phyloP scores from a whole-genome alignment of 345 rosid genomes.

The Brassica cretica region DNA sequence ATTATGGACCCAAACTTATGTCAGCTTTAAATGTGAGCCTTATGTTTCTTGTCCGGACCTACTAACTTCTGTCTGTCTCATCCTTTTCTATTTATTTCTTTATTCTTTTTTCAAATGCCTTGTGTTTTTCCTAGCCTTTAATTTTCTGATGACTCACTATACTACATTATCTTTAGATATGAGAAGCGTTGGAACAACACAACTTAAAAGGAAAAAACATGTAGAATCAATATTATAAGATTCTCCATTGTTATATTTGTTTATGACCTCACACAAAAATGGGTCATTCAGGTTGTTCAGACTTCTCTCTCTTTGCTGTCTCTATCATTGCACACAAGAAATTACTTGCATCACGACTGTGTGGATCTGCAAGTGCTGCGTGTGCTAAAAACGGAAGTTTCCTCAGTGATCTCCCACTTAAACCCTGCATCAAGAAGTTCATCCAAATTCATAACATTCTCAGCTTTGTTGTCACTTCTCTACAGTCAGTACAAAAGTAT shows the following conservation, averaged over 20 bases:
- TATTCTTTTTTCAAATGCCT: not conserved
- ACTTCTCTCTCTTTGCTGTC: conserved; percentile 65
- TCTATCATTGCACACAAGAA: conserved; percentile 73
- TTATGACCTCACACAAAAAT: conserved; percentile 17
- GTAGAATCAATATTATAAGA: not conserved
- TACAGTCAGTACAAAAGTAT: not conserved
- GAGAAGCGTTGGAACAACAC: not conserved
- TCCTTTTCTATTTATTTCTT: not conserved
- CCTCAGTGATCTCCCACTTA: conserved; percentile 88
- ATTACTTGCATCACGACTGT: conserved; percentile 52
- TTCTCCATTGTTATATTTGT: conserved; percentile 12
- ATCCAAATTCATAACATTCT: not conserved
- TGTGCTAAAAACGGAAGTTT: conserved; percentile 94
- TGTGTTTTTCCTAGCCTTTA: conserved; percentile 19
- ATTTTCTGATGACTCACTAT: conserved; percentile 7
- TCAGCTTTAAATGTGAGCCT: conserved; percentile 33
- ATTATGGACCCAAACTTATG: conserved; percentile 8
- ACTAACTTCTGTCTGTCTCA: conserved; percentile 16
- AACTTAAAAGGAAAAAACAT: not conserved
- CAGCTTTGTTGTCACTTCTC: conserved; percentile 1
- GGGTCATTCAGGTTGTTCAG: conserved; percentile 66
- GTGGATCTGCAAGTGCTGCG: conserved; percentile 68
- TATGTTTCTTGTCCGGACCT: conserved; percentile 33
- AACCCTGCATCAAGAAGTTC: conserved; percentile 52
- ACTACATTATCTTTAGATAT: not conserved